Base-by-base conservation (phyloP, 2,329 filamentous ascomycete species). In the Cladophialophora chaetospira region DNA sequence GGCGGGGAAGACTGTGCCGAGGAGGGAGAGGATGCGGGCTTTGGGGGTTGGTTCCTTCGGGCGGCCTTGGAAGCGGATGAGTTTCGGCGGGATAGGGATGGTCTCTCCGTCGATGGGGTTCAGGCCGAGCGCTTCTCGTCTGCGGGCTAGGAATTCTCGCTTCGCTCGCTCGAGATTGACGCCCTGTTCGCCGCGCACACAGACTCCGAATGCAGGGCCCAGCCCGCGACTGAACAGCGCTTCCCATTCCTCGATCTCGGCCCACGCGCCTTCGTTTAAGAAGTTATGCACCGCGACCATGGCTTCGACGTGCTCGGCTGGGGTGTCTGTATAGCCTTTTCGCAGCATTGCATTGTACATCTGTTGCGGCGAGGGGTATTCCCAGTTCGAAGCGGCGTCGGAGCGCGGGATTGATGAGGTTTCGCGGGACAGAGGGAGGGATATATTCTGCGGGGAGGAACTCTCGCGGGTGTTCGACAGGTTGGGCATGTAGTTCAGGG, bases 251-350 rank as follows among this genome's bases (percentile, higher is more conserved):
- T 94, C 82, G 69, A 99, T 96, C 79, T 99, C 94, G 15, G 84
- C 82, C 94, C 94, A 99, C 5, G 94, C 94, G 63, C 94, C 94
- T 73, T 99, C 94, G 72, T 99, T 99, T 57, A 99, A 75, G 69
- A 97, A 97, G 75, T 99, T 99, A 79, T 99, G 94, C 9, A 97
- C 91, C 0, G 91, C 88, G 4, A 99, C 94, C 94, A 99, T 99
- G 69, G 88, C 87, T 74, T 97, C 92, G 11, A 99, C 92, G 3
- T 92, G 91, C 17, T 93, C 94, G 53, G 91, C 84, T 54, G 96
- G 92, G 0, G 94, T 97, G 71, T 97, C 92, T 0, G 88, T 91
- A 74, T 97, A 94, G 57, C 94, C 94, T 75, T 99, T 99, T 63
- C 94, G 88, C 60, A 97, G 78, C 75, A 99, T 88, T 5, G 94